phyloP scores from a whole-genome alignment of 2,329 filamentous ascomycete species.

The Neodidymelliopsis sp. region DNA sequence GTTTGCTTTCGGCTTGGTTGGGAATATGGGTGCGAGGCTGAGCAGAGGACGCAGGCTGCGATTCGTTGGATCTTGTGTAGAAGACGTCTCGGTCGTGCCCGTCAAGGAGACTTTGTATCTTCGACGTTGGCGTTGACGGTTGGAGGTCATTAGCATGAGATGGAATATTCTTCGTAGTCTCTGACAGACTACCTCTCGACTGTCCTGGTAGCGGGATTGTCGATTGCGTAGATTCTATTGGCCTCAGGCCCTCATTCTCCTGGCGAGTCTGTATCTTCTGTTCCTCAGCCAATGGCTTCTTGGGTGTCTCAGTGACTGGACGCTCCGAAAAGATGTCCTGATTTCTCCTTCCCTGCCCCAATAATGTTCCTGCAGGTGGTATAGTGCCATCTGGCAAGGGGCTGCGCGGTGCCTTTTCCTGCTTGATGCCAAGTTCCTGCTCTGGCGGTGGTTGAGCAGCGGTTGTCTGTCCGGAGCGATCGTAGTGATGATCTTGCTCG shows the following conservation, averaged over 20 bases:
- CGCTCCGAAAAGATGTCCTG: constrained; percentile 46
- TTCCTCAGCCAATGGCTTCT: constrained; percentile 45
- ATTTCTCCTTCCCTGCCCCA: constrained; percentile 40
- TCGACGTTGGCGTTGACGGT: constrained; percentile 30
- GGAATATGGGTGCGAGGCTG: constrained; percentile 65
- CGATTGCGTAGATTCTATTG: constrained; percentile 49
- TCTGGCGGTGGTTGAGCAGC: constrained; percentile 46
- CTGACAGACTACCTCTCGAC: constrained; percentile 45
- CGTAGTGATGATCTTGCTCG: constrained; percentile 61
- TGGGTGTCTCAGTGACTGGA: constrained; percentile 45
- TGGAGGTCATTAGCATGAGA: constrained; percentile 57
- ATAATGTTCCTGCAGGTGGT: constrained; percentile 46
- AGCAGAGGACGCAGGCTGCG: constrained; percentile 59
- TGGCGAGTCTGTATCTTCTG: constrained; percentile 20
- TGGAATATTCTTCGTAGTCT: constrained; percentile 63
- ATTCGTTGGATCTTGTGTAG: constrained; percentile 58
- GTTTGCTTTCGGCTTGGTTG: constrained; percentile 56
- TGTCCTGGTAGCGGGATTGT: constrained; percentile 52
- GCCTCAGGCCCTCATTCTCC: constrained; percentile 42
- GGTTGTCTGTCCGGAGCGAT: constrained; percentile 53
- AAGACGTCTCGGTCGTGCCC: constrained; percentile 64
- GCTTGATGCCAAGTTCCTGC: constrained; percentile 54
- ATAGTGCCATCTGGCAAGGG: constrained; percentile 62
- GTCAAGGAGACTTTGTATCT: constrained; percentile 37
- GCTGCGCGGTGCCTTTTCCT: constrained; percentile 54